Evolutionary conservation across 1,284 basidiomycete genomes (phyloP), one percentile per base, ranked within the genome.

Genomic region (Tranzscheliella williamsii): DNA sequence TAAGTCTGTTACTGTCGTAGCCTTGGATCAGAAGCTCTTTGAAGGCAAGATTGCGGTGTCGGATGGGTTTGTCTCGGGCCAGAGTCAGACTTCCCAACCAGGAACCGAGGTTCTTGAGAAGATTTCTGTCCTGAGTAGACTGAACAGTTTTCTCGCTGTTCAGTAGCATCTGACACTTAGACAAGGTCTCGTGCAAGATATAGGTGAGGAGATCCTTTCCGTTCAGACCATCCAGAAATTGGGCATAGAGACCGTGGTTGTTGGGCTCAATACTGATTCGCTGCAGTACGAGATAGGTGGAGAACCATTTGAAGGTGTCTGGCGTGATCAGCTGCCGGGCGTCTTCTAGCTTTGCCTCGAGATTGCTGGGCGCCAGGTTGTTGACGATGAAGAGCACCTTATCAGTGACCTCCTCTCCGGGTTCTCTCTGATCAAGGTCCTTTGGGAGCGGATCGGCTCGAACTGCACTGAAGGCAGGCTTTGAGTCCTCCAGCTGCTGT

Each of bases 331-430:
- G 53, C 5, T 44, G 48, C 29, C 64, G 53, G 4, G 69, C 69
- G 13, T 70, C 65, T 24, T 52, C 49, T 18, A 76, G 57, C 84
- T 29, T 92, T 24, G 83, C 75, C 31, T 93, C 91, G 64, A 96
- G 91, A 78, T 98, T 98, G 79, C 83, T 90, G 4, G 91, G 89
- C 1, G 94, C 91, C 42, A 99, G 84, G 71, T 99, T 97, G 82
- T 98, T 99, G 80, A 99, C 87, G 70, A 96, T 91, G 83, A 99
- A 99, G 38, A 98, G 82, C 65, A 99, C 91, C 72, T 87, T 87
- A 83, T 99, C 95, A 18, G 91, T 90, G 18, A 88, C 80, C 62
- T 90, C 89, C 76, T 96, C 91, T 16, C 88, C 85, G 3, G 94
- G 95, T 42, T 82, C 79, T 39, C 42, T 43, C 52, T 72, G 72